Conservation (phyloP, 495 filamentous ascomycete species). For the Tuber borchii region DNA sequence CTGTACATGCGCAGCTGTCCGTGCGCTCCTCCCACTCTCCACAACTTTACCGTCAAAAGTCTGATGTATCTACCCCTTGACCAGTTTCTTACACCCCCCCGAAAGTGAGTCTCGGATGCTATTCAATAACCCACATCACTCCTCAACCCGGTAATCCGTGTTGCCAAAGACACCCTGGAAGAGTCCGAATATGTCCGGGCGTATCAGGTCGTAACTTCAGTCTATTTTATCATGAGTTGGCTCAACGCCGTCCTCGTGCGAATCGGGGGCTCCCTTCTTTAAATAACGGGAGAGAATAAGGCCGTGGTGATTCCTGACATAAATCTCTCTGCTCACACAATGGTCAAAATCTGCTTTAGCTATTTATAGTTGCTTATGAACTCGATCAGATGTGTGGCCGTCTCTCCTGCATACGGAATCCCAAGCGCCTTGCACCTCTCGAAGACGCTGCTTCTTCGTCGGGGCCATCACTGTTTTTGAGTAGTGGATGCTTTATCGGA, state of each 20-base stretch:
- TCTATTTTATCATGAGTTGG: conserved; percentile 22
- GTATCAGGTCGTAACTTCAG: neutral
- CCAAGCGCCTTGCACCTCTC: no score
- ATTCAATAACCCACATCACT: conserved; percentile 37
- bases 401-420: no score
- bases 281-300: conserved; percentile 33
- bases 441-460: no score
- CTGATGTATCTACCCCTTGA: neutral
- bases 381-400: no score
- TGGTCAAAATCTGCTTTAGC: no score
- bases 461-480: no score
- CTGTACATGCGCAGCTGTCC: conserved; percentile 34
- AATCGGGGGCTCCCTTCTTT: conserved; percentile 32
- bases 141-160: conserved; percentile 24
- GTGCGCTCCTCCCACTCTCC: conserved; percentile 12
- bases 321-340: no score
- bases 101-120: conserved; percentile 37
- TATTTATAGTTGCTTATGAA: no score
- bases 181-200: neutral
- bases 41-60: neutral
- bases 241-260: conserved; percentile 33
- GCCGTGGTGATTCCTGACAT: no score
- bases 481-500: no score
- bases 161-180: conserved; percentile 22
- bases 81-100: conserved; percentile 39